A percentile compares a stretch with the other conserved stretches of the same genome.
Evolutionary conservation across 305 asterid genomes (phyloP).

Genomic region (Ilex paraguariensis): DNA sequence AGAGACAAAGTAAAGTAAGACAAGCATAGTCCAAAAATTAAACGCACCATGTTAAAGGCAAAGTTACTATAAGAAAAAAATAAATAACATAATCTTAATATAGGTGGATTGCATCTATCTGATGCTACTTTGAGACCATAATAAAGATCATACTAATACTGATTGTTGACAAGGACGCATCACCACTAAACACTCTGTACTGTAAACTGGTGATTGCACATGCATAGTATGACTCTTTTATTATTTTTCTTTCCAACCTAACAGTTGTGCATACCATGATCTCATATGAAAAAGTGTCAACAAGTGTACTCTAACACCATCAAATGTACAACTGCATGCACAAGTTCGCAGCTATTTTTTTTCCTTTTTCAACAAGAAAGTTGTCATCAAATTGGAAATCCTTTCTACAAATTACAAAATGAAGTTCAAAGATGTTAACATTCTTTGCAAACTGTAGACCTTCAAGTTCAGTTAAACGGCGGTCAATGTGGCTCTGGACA

Average conservation of each 20-base stretch:
- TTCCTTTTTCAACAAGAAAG: too few species aligned
- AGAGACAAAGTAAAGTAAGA: not conserved
- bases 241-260: too few species aligned
- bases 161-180: not conserved
- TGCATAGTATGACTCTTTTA: not conserved
- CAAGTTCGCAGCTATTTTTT: too few species aligned
- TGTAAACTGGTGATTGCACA: not conserved
- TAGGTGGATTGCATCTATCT: too few species aligned
- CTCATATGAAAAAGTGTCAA: too few species aligned
- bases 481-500: conserved; percentile 58
- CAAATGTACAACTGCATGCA: too few species aligned
- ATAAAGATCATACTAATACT: not conserved
- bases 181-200: not conserved
- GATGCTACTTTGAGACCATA: not conserved
- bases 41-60: not conserved
- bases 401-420: conserved; percentile 12
- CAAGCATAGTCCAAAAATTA: not conserved
- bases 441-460: conserved; percentile 38
- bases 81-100: too few species aligned
- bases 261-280: too few species aligned
- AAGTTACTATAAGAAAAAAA: not conserved
- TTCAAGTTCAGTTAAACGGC: conserved; percentile 81
- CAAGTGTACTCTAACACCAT: too few species aligned
- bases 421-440: conserved; percentile 6
- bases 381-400: too few species aligned